A percentile compares a stretch with the other conserved stretches of the same genome.
Evolutionary conservation across 331 rosid genomes (phyloP).

Genomic region (Erythrophleum ivorense): DNA sequence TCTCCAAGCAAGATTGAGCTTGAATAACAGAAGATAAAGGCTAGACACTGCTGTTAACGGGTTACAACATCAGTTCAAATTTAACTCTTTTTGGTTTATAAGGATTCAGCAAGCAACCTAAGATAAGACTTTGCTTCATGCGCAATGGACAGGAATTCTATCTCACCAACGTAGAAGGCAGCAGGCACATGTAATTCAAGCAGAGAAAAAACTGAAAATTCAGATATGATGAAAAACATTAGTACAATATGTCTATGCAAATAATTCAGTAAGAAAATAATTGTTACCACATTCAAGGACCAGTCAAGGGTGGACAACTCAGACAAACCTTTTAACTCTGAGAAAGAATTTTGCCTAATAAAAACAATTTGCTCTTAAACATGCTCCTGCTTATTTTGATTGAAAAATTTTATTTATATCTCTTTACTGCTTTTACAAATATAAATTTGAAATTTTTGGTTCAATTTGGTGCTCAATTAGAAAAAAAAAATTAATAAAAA

Average conservation of each 20-base stretch:
- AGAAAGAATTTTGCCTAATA: not conserved
- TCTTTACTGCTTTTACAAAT: not conserved
- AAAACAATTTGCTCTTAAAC: not conserved
- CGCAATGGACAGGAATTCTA: conserved; percentile 3
- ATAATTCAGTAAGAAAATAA: not conserved
- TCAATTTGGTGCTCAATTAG: not conserved
- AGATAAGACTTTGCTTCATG: conserved; percentile 4
- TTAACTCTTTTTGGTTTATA: not conserved
- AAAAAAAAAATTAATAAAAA: too few species aligned
- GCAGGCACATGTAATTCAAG: not conserved
- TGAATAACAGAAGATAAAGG: conserved; percentile 14
- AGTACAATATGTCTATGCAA: not conserved
- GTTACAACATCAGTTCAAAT: not conserved
- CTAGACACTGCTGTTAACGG: conserved; percentile 1
- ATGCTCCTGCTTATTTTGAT: too few species aligned
- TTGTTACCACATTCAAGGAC: not conserved
- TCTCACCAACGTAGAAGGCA: not conserved
- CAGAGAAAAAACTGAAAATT: not conserved
- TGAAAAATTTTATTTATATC: not conserved
- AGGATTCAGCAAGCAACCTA: not conserved
- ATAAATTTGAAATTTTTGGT: not conserved
- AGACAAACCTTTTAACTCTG: not conserved
- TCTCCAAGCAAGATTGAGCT: conserved; percentile 30
- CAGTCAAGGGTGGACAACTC: not conserved
- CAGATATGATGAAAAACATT: not conserved